phyloP scores from a whole-genome alignment of 768 basidiomycete genomes.

The Postia placenta region DNA sequence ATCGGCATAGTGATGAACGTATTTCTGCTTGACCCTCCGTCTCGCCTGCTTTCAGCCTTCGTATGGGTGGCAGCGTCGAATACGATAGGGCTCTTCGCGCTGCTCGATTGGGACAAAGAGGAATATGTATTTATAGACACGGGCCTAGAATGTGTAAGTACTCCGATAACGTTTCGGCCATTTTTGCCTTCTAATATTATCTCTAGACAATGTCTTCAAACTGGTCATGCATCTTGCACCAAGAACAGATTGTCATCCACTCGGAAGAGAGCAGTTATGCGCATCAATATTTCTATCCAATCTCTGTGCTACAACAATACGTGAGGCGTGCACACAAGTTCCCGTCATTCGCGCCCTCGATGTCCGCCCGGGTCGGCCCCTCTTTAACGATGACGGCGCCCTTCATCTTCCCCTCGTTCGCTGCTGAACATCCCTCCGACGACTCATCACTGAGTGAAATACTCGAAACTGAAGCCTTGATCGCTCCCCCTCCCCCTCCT shows the following conservation, averaged over 20 bases:
- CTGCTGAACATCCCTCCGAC: not conserved
- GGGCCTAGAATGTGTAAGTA: conserved; percentile 64
- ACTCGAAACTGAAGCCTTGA: not conserved
- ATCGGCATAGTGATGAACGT: conserved; percentile 72
- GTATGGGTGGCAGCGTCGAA: conserved; percentile 56
- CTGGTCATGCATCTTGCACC: conserved; percentile 70
- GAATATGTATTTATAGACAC: conserved; percentile 73
- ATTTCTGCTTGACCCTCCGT: conserved; percentile 62
- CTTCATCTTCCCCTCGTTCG: conserved; percentile 18
- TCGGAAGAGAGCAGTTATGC: conserved; percentile 64
- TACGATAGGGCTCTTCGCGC: conserved; percentile 54
- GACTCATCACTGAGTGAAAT: not conserved
- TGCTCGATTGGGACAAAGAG: conserved; percentile 58
- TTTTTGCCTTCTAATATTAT: not conserved
- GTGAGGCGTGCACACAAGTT: conserved; percentile 14
- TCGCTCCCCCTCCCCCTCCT: not conserved
- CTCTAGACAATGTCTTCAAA: conserved; percentile 58
- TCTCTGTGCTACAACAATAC: conserved; percentile 28
- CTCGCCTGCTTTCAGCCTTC: conserved; percentile 58
- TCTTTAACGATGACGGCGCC: conserved; percentile 13
- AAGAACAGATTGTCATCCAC: conserved; percentile 66
- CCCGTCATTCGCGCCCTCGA: conserved; percentile 14
- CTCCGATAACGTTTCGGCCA: conserved; percentile 2
- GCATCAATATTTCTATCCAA: conserved; percentile 65
- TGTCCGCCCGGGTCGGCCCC: conserved; percentile 18